phyloP scores from a whole-genome alignment of 2,329 filamentous ascomycete species.

The Aspergillus tanneri region DNA sequence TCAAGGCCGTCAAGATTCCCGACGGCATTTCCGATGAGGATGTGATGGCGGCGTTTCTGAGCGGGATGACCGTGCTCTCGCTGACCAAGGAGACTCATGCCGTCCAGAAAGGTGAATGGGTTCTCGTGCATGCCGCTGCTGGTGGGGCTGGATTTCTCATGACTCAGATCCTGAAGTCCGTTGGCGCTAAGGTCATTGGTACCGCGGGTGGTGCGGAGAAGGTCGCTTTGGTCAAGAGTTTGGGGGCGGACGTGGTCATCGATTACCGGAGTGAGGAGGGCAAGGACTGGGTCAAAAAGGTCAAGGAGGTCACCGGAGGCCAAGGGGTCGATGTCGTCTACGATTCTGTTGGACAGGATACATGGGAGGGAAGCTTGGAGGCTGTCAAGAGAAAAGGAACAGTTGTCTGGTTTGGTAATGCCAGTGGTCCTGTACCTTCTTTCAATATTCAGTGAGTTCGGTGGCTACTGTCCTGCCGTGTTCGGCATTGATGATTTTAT shows the following conservation, averaged over 20 bases:
- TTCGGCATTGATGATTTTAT: not conserved
- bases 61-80: conserved; percentile 79
- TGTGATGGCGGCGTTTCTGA: conserved; percentile 70
- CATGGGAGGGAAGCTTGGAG: conserved; percentile 76
- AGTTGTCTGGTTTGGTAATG: conserved; percentile 78
- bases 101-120: not conserved
- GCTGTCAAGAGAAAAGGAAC: conserved; percentile 74
- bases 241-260: conserved; percentile 69
- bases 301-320: conserved; percentile 80
- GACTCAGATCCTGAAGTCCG: conserved; percentile 67
- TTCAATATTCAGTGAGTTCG: conserved; percentile 57
- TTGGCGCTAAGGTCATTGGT: conserved; percentile 76
- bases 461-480: conserved; percentile 30
- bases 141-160: conserved; percentile 77
- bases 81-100: conserved; percentile 66
- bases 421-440: conserved; percentile 74
- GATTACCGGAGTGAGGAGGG: conserved; percentile 82
- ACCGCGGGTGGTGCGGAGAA: conserved; percentile 75
- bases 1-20: conserved; percentile 63
- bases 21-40: conserved; percentile 58
- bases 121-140: conserved; percentile 33
- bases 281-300: conserved; percentile 71
- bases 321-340: conserved; percentile 75
- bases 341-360: conserved; percentile 81
- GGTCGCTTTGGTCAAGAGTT: conserved; percentile 62